Evolutionary conservation across 1,284 basidiomycete species (phyloP).

Genomic region (Fomitopsis betulina): DNA sequence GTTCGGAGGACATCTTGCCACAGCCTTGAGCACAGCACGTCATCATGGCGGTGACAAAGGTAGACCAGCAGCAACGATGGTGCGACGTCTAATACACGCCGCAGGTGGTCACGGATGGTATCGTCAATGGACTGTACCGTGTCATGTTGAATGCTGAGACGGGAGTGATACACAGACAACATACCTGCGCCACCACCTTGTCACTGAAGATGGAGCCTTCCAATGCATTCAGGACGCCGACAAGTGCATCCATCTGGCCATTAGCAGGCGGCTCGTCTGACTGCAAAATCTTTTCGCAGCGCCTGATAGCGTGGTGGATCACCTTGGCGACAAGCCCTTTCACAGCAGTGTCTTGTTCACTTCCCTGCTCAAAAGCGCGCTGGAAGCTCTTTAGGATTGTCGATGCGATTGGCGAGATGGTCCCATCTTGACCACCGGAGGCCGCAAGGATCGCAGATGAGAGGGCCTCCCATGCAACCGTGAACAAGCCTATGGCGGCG

Average conservation of each 20-base stretch:
- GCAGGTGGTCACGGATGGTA: constrained; percentile 34
- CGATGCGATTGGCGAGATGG: constrained; percentile 32
- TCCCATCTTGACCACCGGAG: constrained; percentile 12
- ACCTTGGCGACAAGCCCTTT: constrained; percentile 23
- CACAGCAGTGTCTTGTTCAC: constrained; percentile 24
- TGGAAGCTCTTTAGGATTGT: constrained; percentile 39
- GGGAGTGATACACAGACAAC: constrained; percentile 7
- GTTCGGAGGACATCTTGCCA: constrained; percentile 43
- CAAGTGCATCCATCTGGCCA: constrained; percentile 24
- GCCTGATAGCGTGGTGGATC: constrained; percentile 22
- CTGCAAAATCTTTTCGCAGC: constrained; percentile 25
- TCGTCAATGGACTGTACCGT: constrained; percentile 42
- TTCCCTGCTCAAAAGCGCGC: constrained; percentile 24
- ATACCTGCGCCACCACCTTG: constrained; percentile 34
- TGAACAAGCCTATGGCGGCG: constrained; percentile 34
- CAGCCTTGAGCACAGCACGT: constrained; percentile 27
- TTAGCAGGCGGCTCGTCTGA: constrained; percentile 10
- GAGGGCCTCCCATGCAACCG: constrained; percentile 41
- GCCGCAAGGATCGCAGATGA: constrained; percentile 21
- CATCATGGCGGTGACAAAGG: constrained; percentile 36
- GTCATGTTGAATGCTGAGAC: not conserved
- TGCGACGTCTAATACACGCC: constrained; percentile 36
- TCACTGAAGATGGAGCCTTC: constrained; percentile 38
- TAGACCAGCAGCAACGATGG: constrained; percentile 46
- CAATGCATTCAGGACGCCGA: constrained; percentile 38